Conservation (phyloP, 2,329 filamentous ascomycete genomes). For the Paecilomyces dactylethromorphus region DNA sequence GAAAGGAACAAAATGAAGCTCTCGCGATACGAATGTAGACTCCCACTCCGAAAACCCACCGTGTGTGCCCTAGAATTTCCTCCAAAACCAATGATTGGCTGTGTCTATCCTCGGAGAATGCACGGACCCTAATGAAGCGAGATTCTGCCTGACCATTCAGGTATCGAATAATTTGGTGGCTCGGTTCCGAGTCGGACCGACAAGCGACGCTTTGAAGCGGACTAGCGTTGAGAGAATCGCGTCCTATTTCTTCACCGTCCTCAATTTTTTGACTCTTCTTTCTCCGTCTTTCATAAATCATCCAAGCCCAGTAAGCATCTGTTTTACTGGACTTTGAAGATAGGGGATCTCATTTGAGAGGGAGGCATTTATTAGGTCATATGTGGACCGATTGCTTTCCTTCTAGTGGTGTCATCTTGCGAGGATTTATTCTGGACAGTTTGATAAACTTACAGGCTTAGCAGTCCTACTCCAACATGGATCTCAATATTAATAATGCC, state of each 20-base stretch:
- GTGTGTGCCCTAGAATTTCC: slow-evolving; percentile 32
- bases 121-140: slow-evolving; percentile 20
- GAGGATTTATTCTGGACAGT: background rate
- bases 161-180: background rate
- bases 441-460: slow-evolving; percentile 2
- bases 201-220: slow-evolving; percentile 8
- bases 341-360: background rate
- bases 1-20: slow-evolving; percentile 19
- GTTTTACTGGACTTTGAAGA: background rate
- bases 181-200: slow-evolving; percentile 20
- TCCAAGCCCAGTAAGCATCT: background rate
- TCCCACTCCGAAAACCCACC: slow-evolving; percentile 20
- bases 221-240: background rate
- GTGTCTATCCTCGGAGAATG: too few species aligned
- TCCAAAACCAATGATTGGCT: slow-evolving; percentile 22
- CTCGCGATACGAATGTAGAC: slow-evolving; percentile 10
- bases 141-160: slow-evolving; percentile 11
- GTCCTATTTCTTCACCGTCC: background rate
- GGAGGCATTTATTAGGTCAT: background rate
- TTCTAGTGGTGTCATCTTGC: background rate
- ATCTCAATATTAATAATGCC: slow-evolving; percentile 55
- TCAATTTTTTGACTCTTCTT: background rate
- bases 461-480: slow-evolving; percentile 18
- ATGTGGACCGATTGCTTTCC: background rate
- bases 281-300: background rate